Conservation (phyloP, 805 yeast genomes). For the Lachancea kluyveri region DNA sequence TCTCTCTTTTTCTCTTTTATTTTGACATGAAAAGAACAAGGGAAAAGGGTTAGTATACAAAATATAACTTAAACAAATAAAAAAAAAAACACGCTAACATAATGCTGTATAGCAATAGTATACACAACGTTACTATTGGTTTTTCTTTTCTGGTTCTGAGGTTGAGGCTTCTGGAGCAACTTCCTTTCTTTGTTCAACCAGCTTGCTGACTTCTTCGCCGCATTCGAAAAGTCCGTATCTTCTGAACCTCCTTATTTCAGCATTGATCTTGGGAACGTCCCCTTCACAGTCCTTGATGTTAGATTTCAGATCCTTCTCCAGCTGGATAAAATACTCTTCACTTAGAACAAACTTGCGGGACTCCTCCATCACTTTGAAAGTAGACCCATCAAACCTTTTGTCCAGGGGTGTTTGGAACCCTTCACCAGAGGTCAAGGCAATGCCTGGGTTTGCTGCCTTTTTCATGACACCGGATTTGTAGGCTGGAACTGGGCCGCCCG, state of each 20-base stretch:
- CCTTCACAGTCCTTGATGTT: constrained; percentile 30
- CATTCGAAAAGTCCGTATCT: constrained; percentile 55
- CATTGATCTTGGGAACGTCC: constrained; percentile 33
- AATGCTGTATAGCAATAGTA: neutral
- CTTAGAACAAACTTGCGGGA: constrained; percentile 46
- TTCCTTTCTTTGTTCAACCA: constrained; percentile 25
- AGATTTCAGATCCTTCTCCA: constrained; percentile 42
- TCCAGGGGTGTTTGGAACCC: constrained; percentile 64
- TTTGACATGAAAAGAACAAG: too few relatives aligned
- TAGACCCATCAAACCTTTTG: constrained; percentile 31
- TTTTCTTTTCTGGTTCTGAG: constrained; percentile 13
- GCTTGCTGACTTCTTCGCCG: constrained; percentile 29
- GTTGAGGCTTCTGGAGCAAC: constrained; percentile 10
- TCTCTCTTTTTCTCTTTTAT: too few relatives aligned
- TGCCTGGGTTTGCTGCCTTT: constrained; percentile 51
- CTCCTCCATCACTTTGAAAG: constrained; percentile 35
- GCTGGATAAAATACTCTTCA: constrained; percentile 48
- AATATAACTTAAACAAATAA: neutral
- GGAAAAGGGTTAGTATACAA: neutral
- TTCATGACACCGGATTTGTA: constrained; percentile 65
- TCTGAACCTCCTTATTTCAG: constrained; percentile 55
- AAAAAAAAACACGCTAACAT: neutral
- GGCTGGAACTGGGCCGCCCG: constrained; percentile 75
- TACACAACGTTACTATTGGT: constrained; percentile 8
- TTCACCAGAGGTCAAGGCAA: constrained; percentile 66